These are phyloP conservation scores for Fraxinus sp. DNA, from an alignment of 305 asterid species.

Conservation along the genomic window DNA sequence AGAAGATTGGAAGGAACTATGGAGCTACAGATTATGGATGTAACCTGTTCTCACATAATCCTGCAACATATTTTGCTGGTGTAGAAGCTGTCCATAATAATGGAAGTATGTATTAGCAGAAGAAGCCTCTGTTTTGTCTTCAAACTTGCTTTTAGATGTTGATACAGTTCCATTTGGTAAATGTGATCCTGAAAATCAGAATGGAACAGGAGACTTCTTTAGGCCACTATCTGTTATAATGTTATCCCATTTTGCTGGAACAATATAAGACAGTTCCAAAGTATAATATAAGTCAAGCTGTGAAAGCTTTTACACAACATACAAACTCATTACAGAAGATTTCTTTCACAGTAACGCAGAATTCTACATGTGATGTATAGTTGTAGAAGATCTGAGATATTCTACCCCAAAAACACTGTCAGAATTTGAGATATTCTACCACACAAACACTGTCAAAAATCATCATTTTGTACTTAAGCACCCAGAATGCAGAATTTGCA, in stretches of 20 bases:
- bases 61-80: slow-evolving; percentile 98
- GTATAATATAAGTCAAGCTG: background rate
- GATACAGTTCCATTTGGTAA: slow-evolving; percentile 56
- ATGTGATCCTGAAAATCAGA: slow-evolving; percentile 47
- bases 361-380: background rate
- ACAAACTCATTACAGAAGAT: background rate
- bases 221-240: background rate
- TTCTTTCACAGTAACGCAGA: background rate
- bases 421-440: too few relatives aligned
- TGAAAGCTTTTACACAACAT: background rate
- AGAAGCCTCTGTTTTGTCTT: slow-evolving; percentile 87
- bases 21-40: slow-evolving; percentile 7
- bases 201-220: slow-evolving; percentile 6
- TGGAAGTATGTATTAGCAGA: slow-evolving; percentile 97
- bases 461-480: background rate
- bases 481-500: background rate
- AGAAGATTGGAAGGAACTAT: background rate
- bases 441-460: background rate
- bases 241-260: background rate
- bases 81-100: slow-evolving; percentile 91
- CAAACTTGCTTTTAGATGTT: slow-evolving; percentile 66
- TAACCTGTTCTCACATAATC: slow-evolving; percentile 98
- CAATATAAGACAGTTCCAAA: background rate
- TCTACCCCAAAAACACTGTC: background rate
- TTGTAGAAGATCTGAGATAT: background rate